These are phyloP conservation scores for Trichoderma lentiforme DNA, from an alignment of 2,329 filamentous ascomycete genomes.

Conservation along the genomic window DNA sequence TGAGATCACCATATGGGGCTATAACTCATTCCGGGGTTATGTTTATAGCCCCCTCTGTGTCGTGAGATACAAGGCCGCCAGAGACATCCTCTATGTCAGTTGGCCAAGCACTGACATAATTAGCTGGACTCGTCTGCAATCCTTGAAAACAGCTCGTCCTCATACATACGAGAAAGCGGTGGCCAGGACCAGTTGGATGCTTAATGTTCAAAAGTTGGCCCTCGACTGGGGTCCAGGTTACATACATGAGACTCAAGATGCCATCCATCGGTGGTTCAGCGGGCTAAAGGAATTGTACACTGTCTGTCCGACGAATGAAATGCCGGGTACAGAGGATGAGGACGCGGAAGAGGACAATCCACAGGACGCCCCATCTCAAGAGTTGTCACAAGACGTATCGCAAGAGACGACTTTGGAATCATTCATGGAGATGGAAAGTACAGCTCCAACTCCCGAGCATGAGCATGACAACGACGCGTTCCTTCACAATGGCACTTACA, in stretches of 20 bases:
- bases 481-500: not conserved
- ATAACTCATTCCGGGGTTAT: too few relatives aligned
- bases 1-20: not conserved
- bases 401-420: not conserved
- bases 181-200: not conserved
- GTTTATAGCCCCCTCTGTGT: accelerated
- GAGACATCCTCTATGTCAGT: not conserved
- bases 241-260: not conserved
- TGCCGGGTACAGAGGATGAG: not conserved
- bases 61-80: not conserved
- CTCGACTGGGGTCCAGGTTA: not conserved
- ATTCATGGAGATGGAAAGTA: not conserved
- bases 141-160: too few relatives aligned
- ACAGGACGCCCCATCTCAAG: not conserved
- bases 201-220: not conserved
- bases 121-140: too few relatives aligned
- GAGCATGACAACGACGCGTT: not conserved
- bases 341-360: not conserved
- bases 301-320: not conserved
- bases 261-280: not conserved
- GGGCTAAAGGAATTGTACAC: not conserved
- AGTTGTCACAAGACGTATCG: not conserved
- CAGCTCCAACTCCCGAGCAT: not conserved
- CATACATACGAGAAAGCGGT: not conserved
- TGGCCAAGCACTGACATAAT: not conserved